Evolutionary conservation across 2,329 filamentous ascomycete genomes (phyloP).

Genomic region (Teratosphaeria pseudoeucalypti): DNA sequence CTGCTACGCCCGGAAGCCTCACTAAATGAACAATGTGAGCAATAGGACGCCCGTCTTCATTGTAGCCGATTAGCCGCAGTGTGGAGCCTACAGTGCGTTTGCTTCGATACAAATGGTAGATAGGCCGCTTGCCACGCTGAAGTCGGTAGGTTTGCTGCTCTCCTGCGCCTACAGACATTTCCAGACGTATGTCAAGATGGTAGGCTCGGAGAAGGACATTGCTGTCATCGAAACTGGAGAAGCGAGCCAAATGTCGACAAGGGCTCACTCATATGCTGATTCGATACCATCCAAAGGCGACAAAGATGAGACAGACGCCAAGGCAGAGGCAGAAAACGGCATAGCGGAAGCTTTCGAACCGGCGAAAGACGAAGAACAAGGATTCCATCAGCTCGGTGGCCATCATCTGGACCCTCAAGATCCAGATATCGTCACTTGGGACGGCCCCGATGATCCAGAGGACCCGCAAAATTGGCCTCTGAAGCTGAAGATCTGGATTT

Average conservation of each 20-base stretch:
- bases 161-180: not conserved
- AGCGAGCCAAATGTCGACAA: not conserved
- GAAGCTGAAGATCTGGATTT: constrained; percentile 32
- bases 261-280: not conserved
- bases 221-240: not conserved
- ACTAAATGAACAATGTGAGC: not conserved
- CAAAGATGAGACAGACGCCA: not conserved
- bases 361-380: constrained; percentile 5
- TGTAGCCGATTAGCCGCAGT: not conserved
- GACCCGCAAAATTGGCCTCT: constrained; percentile 39
- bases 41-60: not conserved
- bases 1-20: not conserved
- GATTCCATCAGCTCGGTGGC: constrained; percentile 7
- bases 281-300: not conserved
- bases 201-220: not conserved
- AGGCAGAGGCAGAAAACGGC: constrained; percentile 4
- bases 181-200: not conserved
- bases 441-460: constrained; percentile 24
- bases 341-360: constrained; percentile 6
- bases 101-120: not conserved
- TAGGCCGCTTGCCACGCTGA: not conserved
- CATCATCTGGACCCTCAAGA: constrained; percentile 2
- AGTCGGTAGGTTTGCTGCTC: not conserved
- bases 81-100: not conserved
- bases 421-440: constrained; percentile 8